phyloP scores from a whole-genome alignment of 495 filamentous ascomycete genomes.

The Neurospora tetraspora region DNA sequence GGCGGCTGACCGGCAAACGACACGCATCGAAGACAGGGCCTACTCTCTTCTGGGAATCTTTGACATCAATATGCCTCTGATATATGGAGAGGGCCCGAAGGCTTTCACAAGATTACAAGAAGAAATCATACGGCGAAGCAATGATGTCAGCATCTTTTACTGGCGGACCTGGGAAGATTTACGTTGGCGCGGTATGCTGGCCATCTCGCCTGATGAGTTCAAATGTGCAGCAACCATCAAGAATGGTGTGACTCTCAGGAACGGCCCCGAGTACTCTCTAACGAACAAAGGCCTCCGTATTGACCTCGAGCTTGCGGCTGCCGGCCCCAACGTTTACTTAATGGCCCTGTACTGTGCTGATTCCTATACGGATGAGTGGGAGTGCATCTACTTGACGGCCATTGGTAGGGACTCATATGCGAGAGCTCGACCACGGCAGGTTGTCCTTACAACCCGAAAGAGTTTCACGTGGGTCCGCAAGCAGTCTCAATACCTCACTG shows the following conservation, averaged over 20 bases:
- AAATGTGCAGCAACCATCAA: not conserved
- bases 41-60: constrained; percentile 19
- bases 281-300: not conserved
- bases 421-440: not conserved
- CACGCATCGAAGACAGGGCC: constrained; percentile 13
- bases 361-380: not conserved
- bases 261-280: not conserved
- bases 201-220: not conserved
- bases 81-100: constrained; percentile 18
- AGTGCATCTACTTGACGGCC: not conserved
- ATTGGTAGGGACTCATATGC: not conserved
- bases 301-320: not conserved
- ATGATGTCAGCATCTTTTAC: constrained; percentile 15
- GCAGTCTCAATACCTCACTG: not conserved
- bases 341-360: not conserved
- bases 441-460: not conserved
- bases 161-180: not conserved
- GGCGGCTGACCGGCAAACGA: constrained; percentile 21
- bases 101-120: constrained; percentile 19
- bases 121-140: constrained; percentile 11
- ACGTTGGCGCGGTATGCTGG: not conserved
- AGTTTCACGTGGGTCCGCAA: not conserved
- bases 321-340: not conserved
- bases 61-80: constrained; percentile 19
- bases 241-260: not conserved